A percentile compares a stretch with the other conserved stretches of the same genome.
Evolutionary conservation across 1,139 yeast genomes (phyloP).

Genomic region (Kodamaea suecica): DNA sequence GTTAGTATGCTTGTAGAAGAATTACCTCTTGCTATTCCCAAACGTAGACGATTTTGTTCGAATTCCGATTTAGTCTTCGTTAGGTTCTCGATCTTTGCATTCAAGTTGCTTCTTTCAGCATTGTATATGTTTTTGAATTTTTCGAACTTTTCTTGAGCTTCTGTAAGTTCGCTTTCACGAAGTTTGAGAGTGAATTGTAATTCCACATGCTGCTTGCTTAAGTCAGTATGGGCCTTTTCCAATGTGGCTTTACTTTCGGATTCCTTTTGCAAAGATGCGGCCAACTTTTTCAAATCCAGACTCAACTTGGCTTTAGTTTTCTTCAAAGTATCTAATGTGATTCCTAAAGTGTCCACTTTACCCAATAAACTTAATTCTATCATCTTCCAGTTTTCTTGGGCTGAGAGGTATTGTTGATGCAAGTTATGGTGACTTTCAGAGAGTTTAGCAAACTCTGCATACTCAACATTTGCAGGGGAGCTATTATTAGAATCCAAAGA

Average conservation of each 20-base stretch:
- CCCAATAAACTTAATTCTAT: slow-evolving; percentile 53
- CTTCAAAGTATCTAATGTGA: slow-evolving; percentile 33
- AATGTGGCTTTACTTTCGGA: slow-evolving; percentile 23
- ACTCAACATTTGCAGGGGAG: slow-evolving; percentile 18
- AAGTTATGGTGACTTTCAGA: slow-evolving; percentile 46
- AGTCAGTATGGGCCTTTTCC: slow-evolving; percentile 13
- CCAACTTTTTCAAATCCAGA: slow-evolving; percentile 28
- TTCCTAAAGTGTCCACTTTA: slow-evolving; percentile 46
- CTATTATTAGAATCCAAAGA: neutral
- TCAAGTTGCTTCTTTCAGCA: slow-evolving; percentile 29
- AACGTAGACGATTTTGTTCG: neutral
- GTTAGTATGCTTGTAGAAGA: neutral
- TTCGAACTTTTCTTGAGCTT: slow-evolving; percentile 30
- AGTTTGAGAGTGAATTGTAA: slow-evolving; percentile 19
- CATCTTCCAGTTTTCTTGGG: slow-evolving; percentile 64
- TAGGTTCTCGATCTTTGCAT: slow-evolving; percentile 20
- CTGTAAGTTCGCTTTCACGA: slow-evolving; percentile 18
- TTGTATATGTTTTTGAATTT: slow-evolving; percentile 30
- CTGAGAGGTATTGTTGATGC: slow-evolving; percentile 64
- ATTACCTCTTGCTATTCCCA: neutral
- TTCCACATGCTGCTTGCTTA: slow-evolving; percentile 13
- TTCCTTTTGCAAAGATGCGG: slow-evolving; percentile 20
- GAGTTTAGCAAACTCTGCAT: slow-evolving; percentile 39
- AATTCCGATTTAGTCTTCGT: no score
- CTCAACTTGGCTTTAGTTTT: slow-evolving; percentile 29